Evolutionary conservation across 306 rosid species (phyloP), one percentile per base, ranked within the genome.

Genomic region (Neltuma alba): DNA sequence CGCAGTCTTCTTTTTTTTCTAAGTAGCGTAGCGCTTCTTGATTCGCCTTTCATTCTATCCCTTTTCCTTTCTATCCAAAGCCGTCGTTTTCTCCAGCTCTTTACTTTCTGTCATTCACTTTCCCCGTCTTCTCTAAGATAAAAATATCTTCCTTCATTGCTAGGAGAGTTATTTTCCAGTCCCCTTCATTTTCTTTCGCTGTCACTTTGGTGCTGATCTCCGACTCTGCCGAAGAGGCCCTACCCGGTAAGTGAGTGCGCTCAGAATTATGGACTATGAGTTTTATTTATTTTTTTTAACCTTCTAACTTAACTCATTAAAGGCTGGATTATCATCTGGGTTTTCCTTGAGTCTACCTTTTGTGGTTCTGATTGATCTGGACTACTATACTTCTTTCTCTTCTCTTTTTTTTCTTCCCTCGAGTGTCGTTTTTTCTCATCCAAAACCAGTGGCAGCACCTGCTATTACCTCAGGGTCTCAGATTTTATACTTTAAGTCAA

Each of bases 231-330:
- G 15, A 23, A 45, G 67, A 63, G 60, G 25, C 40, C 33, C 28
- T 41, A 11, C 74, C 34, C 71, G 74, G 48, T 27, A 41, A 57
- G 82, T 80, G 74, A 80, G 75, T 60, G 27, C 10, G 1, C n/a
- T 25, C 12, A 14, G 5, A 77, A 73, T 40, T 16, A 2, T 31
- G 76, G 14, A 28, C 31, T 31, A 14, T 25, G 14, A 23, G 44
- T 27, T 37, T 28, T n/a, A 15, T 54, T 7, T 25, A 4, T 57
- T n/a, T 41, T 61, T 45, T 52, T 12, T 1, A 3, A 8, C 61
- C 5, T 40, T 41, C 12, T 7, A 7, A 4, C 28, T 38, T 37
- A 6, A 28, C 75, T 54, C 3, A 1, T 52, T 68, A 1, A 15
- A 18, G 23, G 2, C 42, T 0, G 41, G 30, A 20, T 65, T 76